Percentiles rank a stretch among this genome's conserved stretches.
Conservation (phyloP, 306 rosid genomes). For the Gastrolobium bilobum region DNA sequence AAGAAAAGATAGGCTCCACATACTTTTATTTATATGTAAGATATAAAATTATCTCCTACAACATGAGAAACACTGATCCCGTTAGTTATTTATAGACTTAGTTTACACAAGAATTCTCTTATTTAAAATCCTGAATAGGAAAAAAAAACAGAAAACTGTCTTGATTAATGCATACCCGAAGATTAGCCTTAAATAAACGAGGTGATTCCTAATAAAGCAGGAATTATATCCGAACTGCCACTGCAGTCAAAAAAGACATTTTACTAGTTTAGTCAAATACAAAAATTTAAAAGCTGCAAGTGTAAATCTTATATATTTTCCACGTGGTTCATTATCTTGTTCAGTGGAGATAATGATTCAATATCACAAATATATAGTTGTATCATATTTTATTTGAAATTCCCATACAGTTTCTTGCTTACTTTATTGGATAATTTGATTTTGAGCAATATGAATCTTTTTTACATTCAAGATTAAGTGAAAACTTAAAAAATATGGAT, state of each 20-base stretch:
- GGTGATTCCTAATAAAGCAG: conserved; percentile 70
- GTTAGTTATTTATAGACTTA: conserved; percentile 35
- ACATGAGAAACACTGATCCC: too few relatives aligned
- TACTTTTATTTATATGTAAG: too few relatives aligned
- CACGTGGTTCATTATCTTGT: too few relatives aligned
- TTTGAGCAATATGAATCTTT: background rate
- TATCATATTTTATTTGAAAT: background rate
- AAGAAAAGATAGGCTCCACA: too few relatives aligned
- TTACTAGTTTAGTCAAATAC: background rate
- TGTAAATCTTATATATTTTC: too few relatives aligned
- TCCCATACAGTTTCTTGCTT: background rate
- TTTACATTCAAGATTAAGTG: background rate
- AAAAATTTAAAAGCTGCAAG: background rate
- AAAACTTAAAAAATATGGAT: background rate
- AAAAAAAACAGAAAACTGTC: too few relatives aligned
- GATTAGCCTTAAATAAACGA: conserved; percentile 64
- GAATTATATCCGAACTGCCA: conserved; percentile 82
- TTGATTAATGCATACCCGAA: conserved; percentile 65
- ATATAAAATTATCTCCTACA: too few relatives aligned
- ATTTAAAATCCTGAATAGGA: background rate
- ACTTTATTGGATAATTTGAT: background rate
- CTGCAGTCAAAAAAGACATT: conserved; percentile 55
- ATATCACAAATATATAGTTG: background rate
- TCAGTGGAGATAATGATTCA: background rate
- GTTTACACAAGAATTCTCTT: background rate